Conservation (phyloP, 371 early-diverging fungal genomes). For the Mycotypha africana region DNA sequence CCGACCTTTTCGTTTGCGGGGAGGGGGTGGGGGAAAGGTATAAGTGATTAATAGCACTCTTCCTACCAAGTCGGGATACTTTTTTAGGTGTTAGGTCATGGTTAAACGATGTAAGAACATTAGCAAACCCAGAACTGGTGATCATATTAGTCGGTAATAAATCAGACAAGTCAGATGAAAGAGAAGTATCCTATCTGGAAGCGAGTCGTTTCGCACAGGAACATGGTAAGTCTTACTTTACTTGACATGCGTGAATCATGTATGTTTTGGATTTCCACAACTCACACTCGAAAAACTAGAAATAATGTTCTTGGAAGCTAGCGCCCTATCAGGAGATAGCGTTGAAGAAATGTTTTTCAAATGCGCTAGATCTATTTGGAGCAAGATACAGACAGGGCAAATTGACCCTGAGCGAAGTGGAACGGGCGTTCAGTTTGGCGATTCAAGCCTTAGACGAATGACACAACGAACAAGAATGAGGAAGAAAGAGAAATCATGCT, state of each 20-base stretch:
- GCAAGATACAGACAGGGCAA: constrained; percentile 61
- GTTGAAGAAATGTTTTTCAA: constrained; percentile 61
- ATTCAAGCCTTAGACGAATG: constrained; percentile 57
- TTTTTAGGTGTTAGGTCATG: constrained; percentile 54
- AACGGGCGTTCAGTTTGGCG: constrained; percentile 60
- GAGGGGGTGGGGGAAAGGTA: background rate
- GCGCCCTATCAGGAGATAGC: constrained; percentile 55
- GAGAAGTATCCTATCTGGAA: constrained; percentile 61
- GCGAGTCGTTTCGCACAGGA: constrained; percentile 67
- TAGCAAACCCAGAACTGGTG: constrained; percentile 62
- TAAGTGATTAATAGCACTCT: background rate
- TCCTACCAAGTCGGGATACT: constrained; percentile 44
- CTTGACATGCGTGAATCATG: too few relatives aligned
- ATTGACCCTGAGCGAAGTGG: constrained; percentile 61
- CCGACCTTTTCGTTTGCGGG: too few relatives aligned
- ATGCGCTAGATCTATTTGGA: constrained; percentile 54
- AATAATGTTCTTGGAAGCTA: constrained; percentile 61
- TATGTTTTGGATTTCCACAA: too few relatives aligned
- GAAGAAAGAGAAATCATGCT: constrained; percentile 51
- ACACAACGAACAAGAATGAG: constrained; percentile 51
- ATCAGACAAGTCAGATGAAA: constrained; percentile 51
- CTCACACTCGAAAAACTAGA: constrained; percentile 31
- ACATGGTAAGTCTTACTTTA: constrained; percentile 51
- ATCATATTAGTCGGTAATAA: constrained; percentile 74
- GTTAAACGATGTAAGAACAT: constrained; percentile 60